Conservation (phyloP, 257 asterid species). For the Schizonepeta tenuifolia region DNA sequence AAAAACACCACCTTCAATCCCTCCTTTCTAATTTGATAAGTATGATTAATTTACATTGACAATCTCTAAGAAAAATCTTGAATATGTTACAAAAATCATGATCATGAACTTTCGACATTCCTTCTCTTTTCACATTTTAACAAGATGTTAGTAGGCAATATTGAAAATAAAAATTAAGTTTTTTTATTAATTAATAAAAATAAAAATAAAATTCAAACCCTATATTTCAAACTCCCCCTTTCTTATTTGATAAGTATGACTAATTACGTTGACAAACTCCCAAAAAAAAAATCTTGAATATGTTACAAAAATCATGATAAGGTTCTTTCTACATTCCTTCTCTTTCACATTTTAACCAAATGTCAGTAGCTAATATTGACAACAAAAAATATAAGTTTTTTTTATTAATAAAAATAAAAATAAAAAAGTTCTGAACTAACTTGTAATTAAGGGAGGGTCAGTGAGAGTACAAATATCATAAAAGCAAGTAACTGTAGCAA, state of each 20-base stretch:
- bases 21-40: not conserved
- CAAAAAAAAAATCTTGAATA: no score
- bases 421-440: not conserved
- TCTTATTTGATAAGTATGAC: not conserved
- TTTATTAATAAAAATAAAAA: not conserved
- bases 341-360: not conserved
- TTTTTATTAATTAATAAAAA: not conserved
- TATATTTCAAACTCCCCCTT: no score
- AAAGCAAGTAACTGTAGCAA: conserved; percentile 31
- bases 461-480: conserved; percentile 28
- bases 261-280: not conserved
- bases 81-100: not conserved
- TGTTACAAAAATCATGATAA: not conserved
- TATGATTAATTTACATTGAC: not conserved
- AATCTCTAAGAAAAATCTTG: not conserved
- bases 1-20: not conserved
- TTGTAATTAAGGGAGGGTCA: conserved; percentile 6
- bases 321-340: not conserved
- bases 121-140: not conserved
- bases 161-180: not conserved
- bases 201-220: no score
- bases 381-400: not conserved
- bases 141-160: not conserved
- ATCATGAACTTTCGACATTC: not conserved
- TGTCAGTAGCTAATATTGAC: not conserved